phyloP scores from a whole-genome alignment of 139 green algal genomes.

The Dunaliella primolecta region DNA sequence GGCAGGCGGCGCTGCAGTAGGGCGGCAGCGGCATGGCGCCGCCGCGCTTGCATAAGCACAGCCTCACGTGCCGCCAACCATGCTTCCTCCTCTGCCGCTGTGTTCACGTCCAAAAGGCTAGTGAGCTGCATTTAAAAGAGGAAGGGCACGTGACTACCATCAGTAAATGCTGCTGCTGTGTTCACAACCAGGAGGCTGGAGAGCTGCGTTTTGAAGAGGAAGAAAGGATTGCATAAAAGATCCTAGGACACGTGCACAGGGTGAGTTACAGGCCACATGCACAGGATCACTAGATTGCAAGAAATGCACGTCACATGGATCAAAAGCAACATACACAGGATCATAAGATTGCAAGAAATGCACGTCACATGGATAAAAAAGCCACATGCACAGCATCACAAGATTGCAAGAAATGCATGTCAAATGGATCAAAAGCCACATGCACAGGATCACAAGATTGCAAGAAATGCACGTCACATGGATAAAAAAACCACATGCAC shows the following conservation, averaged over 20 bases:
- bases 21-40: conserved; percentile 29
- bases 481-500: not conserved
- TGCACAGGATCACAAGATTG: no score
- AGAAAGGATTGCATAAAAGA: not conserved
- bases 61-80: not conserved
- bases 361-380: no score
- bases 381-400: not conserved
- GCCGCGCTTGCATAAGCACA: conserved; percentile 16
- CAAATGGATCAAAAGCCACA: no score
- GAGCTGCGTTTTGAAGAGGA: not conserved
- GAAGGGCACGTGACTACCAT: not conserved
- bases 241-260: no score
- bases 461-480: no score
- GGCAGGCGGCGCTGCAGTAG: conserved; percentile 56
- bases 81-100: not conserved
- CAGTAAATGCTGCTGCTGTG: not conserved
- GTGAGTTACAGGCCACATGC: not conserved
- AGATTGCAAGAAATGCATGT: not conserved
- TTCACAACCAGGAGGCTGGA: not conserved
- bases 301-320: no score
- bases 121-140: not conserved
- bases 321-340: no score
- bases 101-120: not conserved
- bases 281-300: not conserved
- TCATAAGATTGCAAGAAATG: no score